Evolutionary conservation across 345 rosid species (phyloP).

Genomic region (Gossypioides kirkii): DNA sequence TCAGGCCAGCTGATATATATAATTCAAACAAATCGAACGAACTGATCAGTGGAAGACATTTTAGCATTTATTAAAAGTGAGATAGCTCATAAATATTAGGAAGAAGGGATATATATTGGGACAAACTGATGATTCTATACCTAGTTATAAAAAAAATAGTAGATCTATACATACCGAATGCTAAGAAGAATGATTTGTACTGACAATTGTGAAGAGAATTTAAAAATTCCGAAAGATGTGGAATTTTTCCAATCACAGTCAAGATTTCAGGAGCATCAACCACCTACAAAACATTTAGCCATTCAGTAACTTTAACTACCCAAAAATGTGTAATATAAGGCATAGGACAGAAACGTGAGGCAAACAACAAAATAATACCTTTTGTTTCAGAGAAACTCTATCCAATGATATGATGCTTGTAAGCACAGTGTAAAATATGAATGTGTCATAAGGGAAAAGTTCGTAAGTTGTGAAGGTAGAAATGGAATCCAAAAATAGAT

Average conservation of each 20-base stretch:
- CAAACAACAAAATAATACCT: slow-evolving; percentile 39
- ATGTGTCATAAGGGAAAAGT: slow-evolving; percentile 87
- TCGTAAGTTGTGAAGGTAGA: slow-evolving; percentile 98
- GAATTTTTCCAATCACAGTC: slow-evolving; percentile 92
- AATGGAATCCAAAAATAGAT: slow-evolving; percentile 85
- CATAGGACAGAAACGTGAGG: background rate
- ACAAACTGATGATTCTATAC: background rate
- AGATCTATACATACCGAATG: slow-evolving; percentile 52
- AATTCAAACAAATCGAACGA: background rate
- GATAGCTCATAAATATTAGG: background rate
- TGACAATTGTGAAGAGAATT: slow-evolving; percentile 89
- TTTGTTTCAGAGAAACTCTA: slow-evolving; percentile 93
- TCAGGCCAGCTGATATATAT: slow-evolving; percentile 38
- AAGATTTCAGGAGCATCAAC: slow-evolving; percentile 99
- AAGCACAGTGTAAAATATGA: slow-evolving; percentile 91
- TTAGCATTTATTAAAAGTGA: background rate
- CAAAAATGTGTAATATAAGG: background rate
- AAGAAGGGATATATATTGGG: background rate
- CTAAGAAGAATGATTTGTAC: slow-evolving; percentile 84
- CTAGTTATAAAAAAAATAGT: background rate
- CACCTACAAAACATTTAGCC: slow-evolving; percentile 46
- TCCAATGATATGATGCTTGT: slow-evolving; percentile 92
- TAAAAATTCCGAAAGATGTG: slow-evolving; percentile 79
- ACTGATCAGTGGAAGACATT: background rate
- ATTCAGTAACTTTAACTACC: background rate